Evolutionary conservation across 2,329 filamentous ascomycete species (phyloP).

Genomic region (Neofusicoccum sp.): DNA sequence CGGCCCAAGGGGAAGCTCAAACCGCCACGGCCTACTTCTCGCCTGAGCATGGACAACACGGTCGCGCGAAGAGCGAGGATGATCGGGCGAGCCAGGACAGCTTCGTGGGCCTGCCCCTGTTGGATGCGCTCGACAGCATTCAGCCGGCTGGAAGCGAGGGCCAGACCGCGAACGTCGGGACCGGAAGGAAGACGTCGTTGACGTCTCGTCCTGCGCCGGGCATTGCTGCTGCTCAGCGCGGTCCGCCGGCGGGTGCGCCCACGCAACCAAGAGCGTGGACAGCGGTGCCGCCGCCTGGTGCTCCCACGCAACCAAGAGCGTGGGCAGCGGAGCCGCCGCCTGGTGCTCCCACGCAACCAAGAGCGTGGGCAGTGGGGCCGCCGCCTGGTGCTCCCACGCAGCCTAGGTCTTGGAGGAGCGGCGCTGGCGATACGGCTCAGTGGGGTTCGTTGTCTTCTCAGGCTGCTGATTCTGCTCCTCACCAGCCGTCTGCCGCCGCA

Average conservation of each 20-base stretch:
- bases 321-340: no score
- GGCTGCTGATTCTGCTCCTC: background rate
- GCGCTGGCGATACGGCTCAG: no score
- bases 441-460: background rate
- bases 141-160: background rate
- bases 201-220: background rate
- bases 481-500: background rate
- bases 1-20: background rate
- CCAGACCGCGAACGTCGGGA: background rate
- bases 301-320: no score
- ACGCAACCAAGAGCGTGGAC: no score
- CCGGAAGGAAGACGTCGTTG: background rate
- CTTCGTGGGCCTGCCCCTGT: constrained; percentile 19
- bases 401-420: background rate
- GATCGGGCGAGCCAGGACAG: background rate
- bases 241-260: no score
- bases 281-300: no score
- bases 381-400: background rate
- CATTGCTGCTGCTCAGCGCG: background rate
- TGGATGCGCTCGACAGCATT: constrained; percentile 6
- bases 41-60: background rate
- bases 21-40: background rate
- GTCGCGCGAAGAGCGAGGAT: background rate
- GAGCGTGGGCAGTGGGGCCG: no score
- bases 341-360: background rate